Base-by-base conservation (phyloP, 345 rosid genomes). In the Geranium rotundifolium region DNA sequence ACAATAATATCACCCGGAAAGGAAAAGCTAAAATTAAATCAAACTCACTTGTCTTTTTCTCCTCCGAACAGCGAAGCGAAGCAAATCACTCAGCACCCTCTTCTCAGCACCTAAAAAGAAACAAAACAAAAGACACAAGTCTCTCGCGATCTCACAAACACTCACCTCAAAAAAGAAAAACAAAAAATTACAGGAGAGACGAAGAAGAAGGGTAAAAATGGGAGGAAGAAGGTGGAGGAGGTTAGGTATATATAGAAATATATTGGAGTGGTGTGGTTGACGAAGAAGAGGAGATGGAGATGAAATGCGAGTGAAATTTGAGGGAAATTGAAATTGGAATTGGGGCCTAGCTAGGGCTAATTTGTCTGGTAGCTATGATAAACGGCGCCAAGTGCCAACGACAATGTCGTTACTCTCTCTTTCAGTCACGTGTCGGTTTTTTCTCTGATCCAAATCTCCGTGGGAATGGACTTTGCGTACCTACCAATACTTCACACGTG, bases 291-390 rank as follows among this genome's bases (percentile, higher is more conserved):
- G 54, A 58, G 58, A 17, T 19, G 29, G 62, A 34, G 46, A 39
- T 54, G 60, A 60, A 64, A 59, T 65, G 64, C 52, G 34, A n/a
- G 29, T 19, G 66, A 61, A 61, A 65, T 60, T 29, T 61, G 27
- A 17, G 17, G 16, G 17, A 71, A 71, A 70, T 64, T 34, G 4
- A 4, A 34, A 34, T 23, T 23, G 27, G 27, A 23, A 23, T 23
- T 34, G 41, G 41, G 37, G 37, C 37, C n/a, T n/a, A n/a, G n/a
- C 37, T 31, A 31, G 37, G 37, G 37, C 37, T 31, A 4, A 3
- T 5, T 46, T 46, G 52, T 46, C 15, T 46, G 52, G 52, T 46
- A 46, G 52, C 52, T 46, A 46, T 46, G 12, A 7, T 46, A 7
- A 9, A 46, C 16, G 15, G 46, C 7, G 46, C 46, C 9, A 7